These are phyloP conservation scores for Penicillium sp. DNA, from an alignment of 2,329 filamentous ascomycete genomes.

Conservation along the genomic window DNA sequence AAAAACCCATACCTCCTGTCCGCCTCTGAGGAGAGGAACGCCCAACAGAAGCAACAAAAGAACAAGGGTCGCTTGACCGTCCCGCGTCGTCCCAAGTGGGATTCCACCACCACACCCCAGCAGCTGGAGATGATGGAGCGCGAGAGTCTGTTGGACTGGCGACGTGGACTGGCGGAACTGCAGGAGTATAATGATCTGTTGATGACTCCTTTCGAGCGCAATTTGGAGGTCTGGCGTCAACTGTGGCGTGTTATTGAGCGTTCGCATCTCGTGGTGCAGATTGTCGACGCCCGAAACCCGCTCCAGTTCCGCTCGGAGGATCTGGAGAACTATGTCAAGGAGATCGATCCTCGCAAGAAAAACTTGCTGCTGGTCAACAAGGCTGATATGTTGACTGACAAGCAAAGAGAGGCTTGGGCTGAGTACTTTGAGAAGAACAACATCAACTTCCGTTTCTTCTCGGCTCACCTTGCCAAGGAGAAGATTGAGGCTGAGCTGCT, in stretches of 20 bases:
- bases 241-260: slow-evolving; percentile 97
- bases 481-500: slow-evolving; percentile 70
- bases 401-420: slow-evolving; percentile 82
- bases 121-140: slow-evolving; percentile 79
- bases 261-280: slow-evolving; percentile 93
- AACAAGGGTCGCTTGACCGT: slow-evolving; percentile 82
- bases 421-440: slow-evolving; percentile 76
- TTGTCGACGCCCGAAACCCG: slow-evolving; percentile 95
- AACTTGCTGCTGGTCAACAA: slow-evolving; percentile 96
- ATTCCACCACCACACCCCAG: slow-evolving; percentile 76
- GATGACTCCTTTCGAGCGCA: slow-evolving; percentile 97
- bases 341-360: slow-evolving; percentile 81
- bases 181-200: slow-evolving; percentile 92
- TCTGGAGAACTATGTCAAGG: slow-evolving; percentile 90
- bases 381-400: slow-evolving; percentile 94
- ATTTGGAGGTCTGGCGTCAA: slow-evolving; percentile 96
- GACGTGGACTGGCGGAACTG: slow-evolving; percentile 84
- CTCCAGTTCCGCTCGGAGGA: slow-evolving; percentile 93
- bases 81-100: slow-evolving; percentile 86
- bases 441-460: slow-evolving; percentile 96
- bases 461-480: slow-evolving; percentile 87
- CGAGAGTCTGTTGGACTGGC: slow-evolving; percentile 81
- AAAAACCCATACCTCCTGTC: slow-evolving; percentile 93
- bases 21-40: slow-evolving; percentile 74
- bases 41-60: slow-evolving; percentile 77